Conservation (phyloP, 2,329 filamentous ascomycete species). For the Orbilia quercus region DNA sequence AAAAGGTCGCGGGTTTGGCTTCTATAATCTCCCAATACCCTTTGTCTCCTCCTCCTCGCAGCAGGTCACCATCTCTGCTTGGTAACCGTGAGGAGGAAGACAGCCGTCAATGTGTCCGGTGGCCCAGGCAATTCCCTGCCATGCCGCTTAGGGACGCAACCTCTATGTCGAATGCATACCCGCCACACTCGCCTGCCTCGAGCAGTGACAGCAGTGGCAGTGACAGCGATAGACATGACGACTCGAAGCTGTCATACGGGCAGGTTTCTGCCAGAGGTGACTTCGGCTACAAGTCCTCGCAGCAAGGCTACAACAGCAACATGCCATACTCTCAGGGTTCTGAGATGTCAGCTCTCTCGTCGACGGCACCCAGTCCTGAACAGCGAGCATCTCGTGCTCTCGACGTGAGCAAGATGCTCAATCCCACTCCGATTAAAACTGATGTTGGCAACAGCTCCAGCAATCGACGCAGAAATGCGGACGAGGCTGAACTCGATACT, state of each 20-base stretch:
- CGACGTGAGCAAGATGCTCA: conserved; percentile 59
- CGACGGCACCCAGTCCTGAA: conserved; percentile 58
- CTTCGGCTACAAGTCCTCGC: conserved; percentile 18
- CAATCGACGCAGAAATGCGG: conserved; percentile 52
- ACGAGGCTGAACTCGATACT: conserved; percentile 52
- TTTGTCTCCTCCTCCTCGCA: conserved; percentile 60
- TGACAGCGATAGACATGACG: conserved; percentile 46
- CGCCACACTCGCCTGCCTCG: conserved; percentile 56
- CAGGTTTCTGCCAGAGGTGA: conserved; percentile 27
- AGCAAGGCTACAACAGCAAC: conserved; percentile 21
- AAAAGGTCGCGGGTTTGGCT: conserved; percentile 53
- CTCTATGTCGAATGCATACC: conserved; percentile 60
- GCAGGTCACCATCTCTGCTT: conserved; percentile 59
- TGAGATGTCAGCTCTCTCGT: conserved; percentile 55
- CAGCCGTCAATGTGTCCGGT: conserved; percentile 59
- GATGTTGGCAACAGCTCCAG: conserved; percentile 53
- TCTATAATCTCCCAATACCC: conserved; percentile 57
- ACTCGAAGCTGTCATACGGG: conserved; percentile 20
- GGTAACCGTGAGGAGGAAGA: conserved; percentile 60
- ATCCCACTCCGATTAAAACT: conserved; percentile 58
- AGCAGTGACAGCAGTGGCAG: conserved; percentile 46
- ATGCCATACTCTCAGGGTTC: conserved; percentile 50
- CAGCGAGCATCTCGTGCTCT: conserved; percentile 57
- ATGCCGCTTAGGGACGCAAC: conserved; percentile 58
- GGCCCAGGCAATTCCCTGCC: conserved; percentile 59